Evolutionary conservation across 805 yeast species (phyloP), one percentile per base, ranked within the genome.

Genomic region (Cyberlindnera xishuangbannaensis): DNA sequence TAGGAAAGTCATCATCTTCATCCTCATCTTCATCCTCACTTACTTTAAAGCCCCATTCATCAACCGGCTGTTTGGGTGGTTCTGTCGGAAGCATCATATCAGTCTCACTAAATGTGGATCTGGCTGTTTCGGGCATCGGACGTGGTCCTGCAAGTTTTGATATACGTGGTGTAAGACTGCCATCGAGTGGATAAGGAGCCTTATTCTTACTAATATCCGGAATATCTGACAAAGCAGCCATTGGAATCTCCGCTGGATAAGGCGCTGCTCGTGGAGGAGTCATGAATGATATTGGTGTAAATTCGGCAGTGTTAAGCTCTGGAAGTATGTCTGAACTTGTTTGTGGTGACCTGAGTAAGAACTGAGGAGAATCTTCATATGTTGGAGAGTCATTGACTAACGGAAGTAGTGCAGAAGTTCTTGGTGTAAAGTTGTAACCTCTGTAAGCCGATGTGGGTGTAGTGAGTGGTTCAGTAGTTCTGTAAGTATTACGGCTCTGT

Each of bases 91-190:
- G 11, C 8, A 8, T 11, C 10, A 26, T 26, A n/a, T 33, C 44
- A 7, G 37, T 27, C 6, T 36, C 34, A 2, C 27, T 28, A 2
- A 36, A 27, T 7, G 40, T 30, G 2, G 45, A 41, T 28, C 38
- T 36, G 14, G 37, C 25, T 5, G 44, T 19, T 12, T 33, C 6
- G 5, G 56, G 54, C 50, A 47, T 48, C 14, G 57, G 57, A 27
- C 57, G 48, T 9, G 57, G 55, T 0, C 56, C 55, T 7, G 40
- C 34, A 6, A 50, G 45, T 20, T 36, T 48, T 4, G 43, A 29
- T n/a, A n/a, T n/a, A 5, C 32, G 31, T 10, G 38, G 19, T n/a
- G 39, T 34, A 3, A 34, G 23, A 6, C 30, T 15, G 15, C 23
- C 23, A 20, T 35, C 45, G 13, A 25, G 36, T 23, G 52, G 50